Base-by-base conservation (phyloP, 352 stramenopile genomes). In the Blastocystis sp. region DNA sequence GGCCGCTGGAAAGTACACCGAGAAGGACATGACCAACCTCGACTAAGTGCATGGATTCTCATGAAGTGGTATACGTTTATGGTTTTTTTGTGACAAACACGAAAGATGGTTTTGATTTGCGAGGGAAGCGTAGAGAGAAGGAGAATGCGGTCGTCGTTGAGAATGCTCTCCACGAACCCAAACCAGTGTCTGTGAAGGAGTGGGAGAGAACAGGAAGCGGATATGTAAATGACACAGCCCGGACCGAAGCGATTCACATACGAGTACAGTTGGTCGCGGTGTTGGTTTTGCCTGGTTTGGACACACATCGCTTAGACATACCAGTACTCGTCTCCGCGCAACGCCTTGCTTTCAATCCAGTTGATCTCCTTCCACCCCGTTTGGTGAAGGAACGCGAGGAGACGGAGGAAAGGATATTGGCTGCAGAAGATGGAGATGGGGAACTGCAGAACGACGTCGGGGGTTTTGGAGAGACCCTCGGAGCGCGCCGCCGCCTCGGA, bases 1-100 rank as follows among this genome's bases (percentile, higher is more conserved):
- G 56, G 29, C 97, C 89, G 93, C 92, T 65, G 87, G 76, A 54
- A 87, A 78, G 27, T 79, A 87, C 57, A 75, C 85, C 34, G 85
- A 67, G 1, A 61, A 84, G 48, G 54, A 84, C 29, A 75, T 88
- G 18, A 87, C 88, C 36, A 88, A 88, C 67, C 87, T 91, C 24
- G 88, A 90, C 86, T 91, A 89, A 84, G 65, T 79, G 53, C 11
- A 32, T 34, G 21, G 36, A 49, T n/a, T 42, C 24, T 42, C 48
- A 81, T 81, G 69, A 81, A 81, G 42, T 81, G 69, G 69, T 81
- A 81, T 81, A 81, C 63, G 61, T 81, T 63, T 64, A 36, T 27
- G 4, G 3, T 6, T 81, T 40, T 81, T 51, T 81, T 40, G 61
- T 81, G 21, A 42, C 21, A 65, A 78, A 59, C 14, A 78, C 18